Percentiles rank a stretch among this genome's conserved stretches.
Conservation (phyloP, 345 rosid species). For the Salix suchowensis region DNA sequence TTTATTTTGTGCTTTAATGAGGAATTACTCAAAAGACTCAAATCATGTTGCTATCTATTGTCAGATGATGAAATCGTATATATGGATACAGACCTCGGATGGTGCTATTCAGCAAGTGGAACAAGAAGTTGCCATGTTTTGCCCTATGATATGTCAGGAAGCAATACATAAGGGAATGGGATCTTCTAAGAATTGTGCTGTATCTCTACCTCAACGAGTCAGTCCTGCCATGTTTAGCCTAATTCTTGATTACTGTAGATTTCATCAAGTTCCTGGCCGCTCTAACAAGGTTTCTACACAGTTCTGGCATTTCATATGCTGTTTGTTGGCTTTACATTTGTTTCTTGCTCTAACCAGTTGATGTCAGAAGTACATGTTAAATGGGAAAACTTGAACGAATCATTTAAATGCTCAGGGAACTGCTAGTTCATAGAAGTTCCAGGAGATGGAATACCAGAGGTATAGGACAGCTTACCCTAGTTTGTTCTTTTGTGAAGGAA, state of each 20-base stretch:
- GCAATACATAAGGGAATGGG: constrained; percentile 55
- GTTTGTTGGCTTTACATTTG: not conserved
- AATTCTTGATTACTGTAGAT: constrained; percentile 84
- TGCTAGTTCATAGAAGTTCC: not conserved
- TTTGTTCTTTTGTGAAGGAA: constrained; percentile 43
- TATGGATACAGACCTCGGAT: constrained; percentile 28
- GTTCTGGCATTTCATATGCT: not conserved
- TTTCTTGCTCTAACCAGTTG: not conserved
- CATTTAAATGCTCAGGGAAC: not conserved
- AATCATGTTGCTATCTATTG: not conserved
- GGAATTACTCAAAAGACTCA: not conserved
- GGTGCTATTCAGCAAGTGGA: constrained; percentile 29
- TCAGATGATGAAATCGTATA: constrained; percentile 29
- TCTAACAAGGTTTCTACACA: constrained; percentile 55
- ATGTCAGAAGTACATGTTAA: not conserved
- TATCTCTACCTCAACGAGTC: constrained; percentile 79
- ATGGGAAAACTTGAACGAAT: not conserved
- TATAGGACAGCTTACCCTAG: not conserved
- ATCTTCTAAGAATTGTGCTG: constrained; percentile 71
- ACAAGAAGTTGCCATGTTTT: constrained; percentile 34
- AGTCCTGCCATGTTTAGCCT: constrained; percentile 68
- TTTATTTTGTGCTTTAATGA: not conserved
- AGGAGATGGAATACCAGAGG: not conserved
- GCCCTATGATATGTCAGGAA: constrained; percentile 29
- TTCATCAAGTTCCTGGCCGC: constrained; percentile 83